Percentiles rank a stretch among this genome's conserved stretches.
Conservation (phyloP, 129 eudicot genomes). For the Deinandra increscens region DNA sequence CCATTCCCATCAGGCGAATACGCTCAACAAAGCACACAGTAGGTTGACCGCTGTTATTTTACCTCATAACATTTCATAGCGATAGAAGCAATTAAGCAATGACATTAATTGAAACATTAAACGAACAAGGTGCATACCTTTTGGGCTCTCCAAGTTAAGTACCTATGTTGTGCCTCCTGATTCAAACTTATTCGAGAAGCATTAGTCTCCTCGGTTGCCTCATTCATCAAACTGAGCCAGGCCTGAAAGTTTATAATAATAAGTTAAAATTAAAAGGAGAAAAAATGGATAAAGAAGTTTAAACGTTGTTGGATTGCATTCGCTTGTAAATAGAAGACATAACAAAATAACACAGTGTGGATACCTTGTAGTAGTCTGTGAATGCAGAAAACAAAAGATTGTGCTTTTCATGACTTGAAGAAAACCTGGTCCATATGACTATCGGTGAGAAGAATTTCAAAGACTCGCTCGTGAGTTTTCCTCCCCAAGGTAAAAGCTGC, state of each 20-base stretch:
- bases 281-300: no score
- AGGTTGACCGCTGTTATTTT: no score
- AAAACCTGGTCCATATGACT: conserved; percentile 85
- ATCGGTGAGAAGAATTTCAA: conserved; percentile 92
- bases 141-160: conserved; percentile 87
- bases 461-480: conserved; percentile 82
- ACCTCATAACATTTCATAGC: no score
- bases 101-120: neutral
- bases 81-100: no score
- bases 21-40: no score
- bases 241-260: conserved; percentile 42
- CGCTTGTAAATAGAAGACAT: no score
- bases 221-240: conserved; percentile 77
- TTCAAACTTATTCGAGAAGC: conserved; percentile 45
- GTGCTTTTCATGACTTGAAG: conserved; percentile 56
- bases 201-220: conserved; percentile 50
- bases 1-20: no score
- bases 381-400: conserved; percentile 67
- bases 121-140: conserved; percentile 41
- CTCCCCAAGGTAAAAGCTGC: conserved; percentile 99
- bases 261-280: neutral
- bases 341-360: no score
- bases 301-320: no score
- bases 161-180: conserved; percentile 77
- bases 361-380: conserved; percentile 82